phyloP scores from a whole-genome alignment of 2,329 filamentous ascomycete species.

The Fusarium sp. region DNA sequence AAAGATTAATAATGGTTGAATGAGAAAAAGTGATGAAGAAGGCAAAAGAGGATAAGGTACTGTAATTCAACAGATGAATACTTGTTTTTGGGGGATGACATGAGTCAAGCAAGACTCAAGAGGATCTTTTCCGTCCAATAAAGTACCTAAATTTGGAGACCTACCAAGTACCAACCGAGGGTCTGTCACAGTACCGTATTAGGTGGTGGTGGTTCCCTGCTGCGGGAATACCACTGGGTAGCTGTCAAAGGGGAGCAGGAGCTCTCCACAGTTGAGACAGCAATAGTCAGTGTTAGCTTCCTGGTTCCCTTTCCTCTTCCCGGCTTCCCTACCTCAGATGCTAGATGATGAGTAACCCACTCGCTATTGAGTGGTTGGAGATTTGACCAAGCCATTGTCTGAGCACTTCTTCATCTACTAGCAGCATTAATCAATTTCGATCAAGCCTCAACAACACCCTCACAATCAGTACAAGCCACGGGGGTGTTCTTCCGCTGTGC shows the following conservation, averaged over 20 bases:
- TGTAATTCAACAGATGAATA: neutral
- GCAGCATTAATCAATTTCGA: neutral
- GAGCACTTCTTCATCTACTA: neutral
- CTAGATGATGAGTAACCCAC: too few relatives aligned
- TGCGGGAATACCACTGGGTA: neutral
- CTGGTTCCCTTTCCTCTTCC: neutral
- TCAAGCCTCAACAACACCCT: neutral
- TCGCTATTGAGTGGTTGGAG: too few relatives aligned
- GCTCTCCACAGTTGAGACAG: neutral
- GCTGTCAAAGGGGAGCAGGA: neutral
- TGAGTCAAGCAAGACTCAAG: neutral
- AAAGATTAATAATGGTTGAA: too few relatives aligned
- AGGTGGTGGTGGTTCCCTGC: neutral
- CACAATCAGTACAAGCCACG: conserved; percentile 2
- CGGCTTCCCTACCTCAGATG: too few relatives aligned
- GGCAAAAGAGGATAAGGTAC: too few relatives aligned
- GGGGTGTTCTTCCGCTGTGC: neutral
- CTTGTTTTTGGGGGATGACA: neutral
- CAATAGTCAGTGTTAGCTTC: neutral
- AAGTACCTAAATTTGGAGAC: too few relatives aligned
- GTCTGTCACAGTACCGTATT: too few relatives aligned
- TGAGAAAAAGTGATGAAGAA: neutral
- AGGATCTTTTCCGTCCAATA: neutral
- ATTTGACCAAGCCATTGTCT: neutral
- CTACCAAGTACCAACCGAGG: too few relatives aligned